A percentile compares a stretch with the other conserved stretches of the same genome.
phyloP scores from a whole-genome alignment of 768 basidiomycete species.

The Psilocybe cubensis region DNA sequence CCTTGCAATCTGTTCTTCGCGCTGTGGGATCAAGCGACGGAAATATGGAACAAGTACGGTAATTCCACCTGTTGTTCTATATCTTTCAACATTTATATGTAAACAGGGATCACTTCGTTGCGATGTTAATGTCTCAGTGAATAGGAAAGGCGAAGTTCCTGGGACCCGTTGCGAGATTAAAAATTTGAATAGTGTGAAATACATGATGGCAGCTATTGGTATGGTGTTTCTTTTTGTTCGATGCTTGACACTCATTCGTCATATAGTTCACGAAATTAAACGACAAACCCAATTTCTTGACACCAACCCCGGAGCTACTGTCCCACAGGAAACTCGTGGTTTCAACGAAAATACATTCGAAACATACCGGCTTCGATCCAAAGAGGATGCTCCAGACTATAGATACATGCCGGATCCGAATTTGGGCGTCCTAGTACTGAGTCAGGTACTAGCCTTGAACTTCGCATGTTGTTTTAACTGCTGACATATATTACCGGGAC shows the following conservation, averaged over 20 bases:
- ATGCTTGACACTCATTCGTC: neutral
- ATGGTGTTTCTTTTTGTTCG: slow-evolving; percentile 22
- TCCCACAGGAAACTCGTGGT: slow-evolving; percentile 89
- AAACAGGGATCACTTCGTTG: slow-evolving; percentile 89
- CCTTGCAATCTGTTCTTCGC: slow-evolving; percentile 80
- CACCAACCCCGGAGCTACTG: slow-evolving; percentile 35
- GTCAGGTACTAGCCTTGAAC: slow-evolving; percentile 37
- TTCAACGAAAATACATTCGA: slow-evolving; percentile 82
- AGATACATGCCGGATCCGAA: slow-evolving; percentile 99
- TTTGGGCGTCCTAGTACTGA: slow-evolving; percentile 71
- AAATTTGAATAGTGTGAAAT: slow-evolving; percentile 91
- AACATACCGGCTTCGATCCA: slow-evolving; percentile 83
- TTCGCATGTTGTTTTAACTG: neutral
- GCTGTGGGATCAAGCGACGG: slow-evolving; percentile 89
- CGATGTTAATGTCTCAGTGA: slow-evolving; percentile 94
- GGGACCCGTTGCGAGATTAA: slow-evolving; percentile 96
- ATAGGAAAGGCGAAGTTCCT: slow-evolving; percentile 58
- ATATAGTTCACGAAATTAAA: slow-evolving; percentile 76
- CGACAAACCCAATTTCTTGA: slow-evolving; percentile 71
- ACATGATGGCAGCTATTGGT: slow-evolving; percentile 88
- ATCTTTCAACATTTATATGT: neutral
- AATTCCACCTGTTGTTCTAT: neutral
- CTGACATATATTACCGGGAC: neutral
- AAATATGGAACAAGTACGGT: slow-evolving; percentile 94
- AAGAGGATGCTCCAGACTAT: slow-evolving; percentile 96